Evolutionary conservation across 2,329 filamentous ascomycete genomes (phyloP).

Genomic region (Pseudocercospora vitis): DNA sequence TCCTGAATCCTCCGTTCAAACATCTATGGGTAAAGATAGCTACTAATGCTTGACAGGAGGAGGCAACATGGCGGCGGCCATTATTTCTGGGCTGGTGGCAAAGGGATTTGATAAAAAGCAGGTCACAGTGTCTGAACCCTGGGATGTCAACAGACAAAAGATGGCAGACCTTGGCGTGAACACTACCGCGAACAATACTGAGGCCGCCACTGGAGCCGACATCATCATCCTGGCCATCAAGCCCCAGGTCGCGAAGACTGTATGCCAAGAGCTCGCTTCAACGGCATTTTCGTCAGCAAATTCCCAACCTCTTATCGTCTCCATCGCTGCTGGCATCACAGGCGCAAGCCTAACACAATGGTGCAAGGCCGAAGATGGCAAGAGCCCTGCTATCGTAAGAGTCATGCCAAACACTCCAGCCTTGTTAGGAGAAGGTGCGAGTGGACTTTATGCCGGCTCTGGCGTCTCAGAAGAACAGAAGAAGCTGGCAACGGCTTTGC

Average conservation of each 20-base stretch:
- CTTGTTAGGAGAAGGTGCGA: conserved; percentile 31
- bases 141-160: conserved; percentile 34
- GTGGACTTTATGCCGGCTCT: conserved; percentile 28
- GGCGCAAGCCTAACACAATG: conserved; percentile 27
- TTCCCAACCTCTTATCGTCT: conserved; percentile 27
- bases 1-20: too few species aligned
- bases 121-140: conserved; percentile 34
- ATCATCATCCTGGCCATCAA: conserved; percentile 34
- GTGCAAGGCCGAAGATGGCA: conserved; percentile 25
- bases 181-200: conserved; percentile 29
- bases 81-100: conserved; percentile 31
- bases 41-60: conserved; percentile 24
- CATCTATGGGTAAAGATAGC: not conserved
- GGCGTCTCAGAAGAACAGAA: conserved; percentile 29
- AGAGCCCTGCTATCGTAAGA: conserved; percentile 28
- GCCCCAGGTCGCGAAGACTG: conserved; percentile 32
- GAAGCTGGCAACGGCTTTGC: conserved; percentile 25
- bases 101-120: conserved; percentile 27
- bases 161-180: conserved; percentile 31
- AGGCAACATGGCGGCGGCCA: conserved; percentile 35
- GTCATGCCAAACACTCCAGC: conserved; percentile 35
- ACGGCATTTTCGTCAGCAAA: conserved; percentile 21
- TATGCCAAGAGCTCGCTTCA: conserved; percentile 30
- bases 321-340: conserved; percentile 32
- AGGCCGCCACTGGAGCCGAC: conserved; percentile 29